phyloP scores from a whole-genome alignment of 352 stramenopile species.

The Pythium utonaiense region DNA sequence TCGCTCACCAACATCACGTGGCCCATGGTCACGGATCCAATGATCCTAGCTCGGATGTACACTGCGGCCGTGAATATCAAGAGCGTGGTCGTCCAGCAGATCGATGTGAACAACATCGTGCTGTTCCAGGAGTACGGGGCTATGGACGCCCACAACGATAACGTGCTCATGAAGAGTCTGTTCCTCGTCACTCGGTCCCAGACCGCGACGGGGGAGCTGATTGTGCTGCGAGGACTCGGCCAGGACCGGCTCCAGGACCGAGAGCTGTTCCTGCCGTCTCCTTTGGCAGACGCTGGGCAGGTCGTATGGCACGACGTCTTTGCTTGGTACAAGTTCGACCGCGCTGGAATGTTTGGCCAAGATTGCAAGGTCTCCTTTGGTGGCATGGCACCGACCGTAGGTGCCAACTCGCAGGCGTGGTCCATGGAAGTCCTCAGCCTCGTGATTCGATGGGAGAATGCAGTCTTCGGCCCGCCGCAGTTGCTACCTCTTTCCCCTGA shows the following conservation, averaged over 20 bases:
- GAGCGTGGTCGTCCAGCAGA: conserved; percentile 25
- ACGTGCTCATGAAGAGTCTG: conserved; percentile 25
- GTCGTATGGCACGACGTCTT: conserved; percentile 30
- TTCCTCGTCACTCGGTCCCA: conserved; percentile 15
- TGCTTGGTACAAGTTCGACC: conserved; percentile 31
- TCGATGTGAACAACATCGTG: conserved; percentile 30
- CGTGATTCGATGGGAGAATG: conserved; percentile 38
- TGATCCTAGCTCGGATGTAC: conserved; percentile 18
- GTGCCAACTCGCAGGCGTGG: conserved; percentile 39
- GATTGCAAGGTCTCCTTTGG: conserved; percentile 34
- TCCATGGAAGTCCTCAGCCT: conserved; percentile 38
- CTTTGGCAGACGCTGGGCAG: conserved; percentile 1
- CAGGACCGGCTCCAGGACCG: conserved; percentile 28
- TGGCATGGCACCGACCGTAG: conserved; percentile 32
- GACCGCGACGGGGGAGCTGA: conserved; percentile 11
- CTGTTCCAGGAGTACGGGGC: conserved; percentile 28
- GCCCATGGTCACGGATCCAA: conserved; percentile 19
- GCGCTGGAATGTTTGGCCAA: conserved; percentile 23
- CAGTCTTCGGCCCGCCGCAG: conserved; percentile 27
- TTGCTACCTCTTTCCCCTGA: neutral
- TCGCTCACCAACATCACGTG: conserved; percentile 7
- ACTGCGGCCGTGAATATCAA: conserved; percentile 21
- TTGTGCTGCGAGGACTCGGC: conserved; percentile 31
- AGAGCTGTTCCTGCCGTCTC: conserved; percentile 20
- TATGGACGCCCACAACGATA: conserved; percentile 25